Conservation (phyloP, 495 filamentous ascomycete species). For the Penicillium waksmanii region DNA sequence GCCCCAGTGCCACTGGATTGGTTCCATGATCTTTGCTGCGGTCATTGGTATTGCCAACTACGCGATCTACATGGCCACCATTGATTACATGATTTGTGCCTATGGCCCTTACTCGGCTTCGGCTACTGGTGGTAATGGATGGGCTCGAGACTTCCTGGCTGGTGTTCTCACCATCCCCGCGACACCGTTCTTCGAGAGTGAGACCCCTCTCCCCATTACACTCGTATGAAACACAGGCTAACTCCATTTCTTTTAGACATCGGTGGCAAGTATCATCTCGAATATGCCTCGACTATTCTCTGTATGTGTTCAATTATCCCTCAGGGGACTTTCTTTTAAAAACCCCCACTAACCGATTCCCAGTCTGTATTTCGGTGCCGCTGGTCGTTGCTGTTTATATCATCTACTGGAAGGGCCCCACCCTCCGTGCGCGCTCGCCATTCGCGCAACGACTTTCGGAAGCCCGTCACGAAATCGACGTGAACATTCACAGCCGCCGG, state of each 20-base stretch:
- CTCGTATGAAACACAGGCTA: constrained; percentile 1
- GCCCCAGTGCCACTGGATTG: constrained; percentile 67
- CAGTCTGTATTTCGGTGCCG: constrained; percentile 64
- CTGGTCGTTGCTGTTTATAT: constrained; percentile 76
- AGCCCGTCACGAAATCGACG: constrained; percentile 46
- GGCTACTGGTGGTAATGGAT: constrained; percentile 73
- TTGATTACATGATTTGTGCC: constrained; percentile 74
- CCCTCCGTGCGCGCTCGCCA: constrained; percentile 66
- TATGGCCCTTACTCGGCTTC: constrained; percentile 75
- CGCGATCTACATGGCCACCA: constrained; percentile 74
- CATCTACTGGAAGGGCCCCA: constrained; percentile 77
- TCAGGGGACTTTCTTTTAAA: neutral
- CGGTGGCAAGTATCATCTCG: constrained; percentile 61
- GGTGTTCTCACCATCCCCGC: constrained; percentile 77
- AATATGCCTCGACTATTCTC: constrained; percentile 74
- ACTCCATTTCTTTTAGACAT: constrained; percentile 49
- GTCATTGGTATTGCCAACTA: constrained; percentile 73
- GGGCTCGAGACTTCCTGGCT: constrained; percentile 79
- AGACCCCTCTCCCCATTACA: constrained; percentile 9
- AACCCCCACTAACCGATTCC: neutral
- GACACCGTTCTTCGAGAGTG: constrained; percentile 65
- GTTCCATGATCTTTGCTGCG: constrained; percentile 62
- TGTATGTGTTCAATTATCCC: constrained; percentile 34
- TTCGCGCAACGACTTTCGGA: constrained; percentile 74
- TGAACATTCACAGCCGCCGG: constrained; percentile 42